These are phyloP conservation scores for Tilletia caries DNA, from an alignment of 1,284 basidiomycete species.

Conservation along the genomic window DNA sequence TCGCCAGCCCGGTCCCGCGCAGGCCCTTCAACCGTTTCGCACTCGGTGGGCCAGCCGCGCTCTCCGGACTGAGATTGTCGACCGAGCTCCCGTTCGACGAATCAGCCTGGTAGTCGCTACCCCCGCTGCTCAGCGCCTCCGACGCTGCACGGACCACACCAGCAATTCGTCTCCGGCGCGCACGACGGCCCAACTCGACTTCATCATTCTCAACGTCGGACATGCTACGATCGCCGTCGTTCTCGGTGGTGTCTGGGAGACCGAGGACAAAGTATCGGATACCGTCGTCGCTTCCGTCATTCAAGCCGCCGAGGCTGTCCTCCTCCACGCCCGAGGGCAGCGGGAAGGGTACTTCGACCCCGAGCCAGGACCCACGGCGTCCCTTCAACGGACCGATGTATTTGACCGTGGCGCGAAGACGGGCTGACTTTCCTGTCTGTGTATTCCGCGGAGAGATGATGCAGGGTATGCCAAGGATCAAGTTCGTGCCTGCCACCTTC, in stretches of 20 bases:
- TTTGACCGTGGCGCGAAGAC: constrained; percentile 28
- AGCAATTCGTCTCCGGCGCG: constrained; percentile 19
- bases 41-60: constrained; percentile 5
- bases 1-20: not conserved
- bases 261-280: constrained; percentile 75
- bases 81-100: not conserved
- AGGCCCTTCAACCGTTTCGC: constrained; percentile 19
- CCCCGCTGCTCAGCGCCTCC: constrained; percentile 6
- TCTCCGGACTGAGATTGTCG: constrained; percentile 11
- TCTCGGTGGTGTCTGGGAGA: constrained; percentile 64
- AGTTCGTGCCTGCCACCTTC: constrained; percentile 2
- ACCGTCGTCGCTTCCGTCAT: constrained; percentile 75
- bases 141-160: constrained; percentile 10
- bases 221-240: constrained; percentile 55
- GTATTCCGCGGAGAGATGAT: constrained; percentile 22
- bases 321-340: constrained; percentile 15
- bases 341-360: constrained; percentile 29
- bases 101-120: not conserved
- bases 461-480: constrained; percentile 25
- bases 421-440: constrained; percentile 6
- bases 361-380: constrained; percentile 31
- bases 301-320: constrained; percentile 59
- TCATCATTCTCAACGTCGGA: constrained; percentile 50
- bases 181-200: constrained; percentile 18
- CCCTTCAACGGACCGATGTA: constrained; percentile 37